Percentiles rank a stretch among this genome's conserved stretches.
phyloP scores from a whole-genome alignment of 1,139 yeast genomes.

The Saccharomyces pastorianus region DNA sequence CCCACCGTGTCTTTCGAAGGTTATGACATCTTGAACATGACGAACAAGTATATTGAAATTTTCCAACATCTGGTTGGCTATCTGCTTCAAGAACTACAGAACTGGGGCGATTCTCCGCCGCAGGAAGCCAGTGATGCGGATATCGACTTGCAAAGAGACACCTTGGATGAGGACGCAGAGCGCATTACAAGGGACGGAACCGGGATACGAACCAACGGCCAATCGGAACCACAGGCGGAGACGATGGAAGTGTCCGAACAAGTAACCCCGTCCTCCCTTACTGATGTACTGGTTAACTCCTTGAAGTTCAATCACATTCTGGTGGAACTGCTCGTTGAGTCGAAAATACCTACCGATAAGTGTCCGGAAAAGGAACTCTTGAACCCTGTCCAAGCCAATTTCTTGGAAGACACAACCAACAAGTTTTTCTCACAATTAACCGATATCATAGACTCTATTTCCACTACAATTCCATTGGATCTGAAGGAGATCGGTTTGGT shows the following conservation, averaged over 20 bases:
- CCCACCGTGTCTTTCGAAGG: conserved; percentile 6
- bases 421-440: conserved; percentile 16
- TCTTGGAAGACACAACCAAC: conserved; percentile 13
- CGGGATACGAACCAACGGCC: conserved; percentile 8
- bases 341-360: conserved; percentile 3
- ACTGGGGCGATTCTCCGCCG: conserved; percentile 1
- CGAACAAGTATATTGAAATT: conserved; percentile 12
- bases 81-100: conserved; percentile 17
- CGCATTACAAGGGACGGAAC: conserved; percentile 9
- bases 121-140: conserved; percentile 4
- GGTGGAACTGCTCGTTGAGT: conserved; percentile 17
- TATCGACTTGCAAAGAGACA: conserved; percentile 2
- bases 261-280: conserved; percentile 18
- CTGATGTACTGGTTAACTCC: conserved; percentile 18
- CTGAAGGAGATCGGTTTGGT: not conserved
- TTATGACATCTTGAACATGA: conserved; percentile 12
- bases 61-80: conserved; percentile 10
- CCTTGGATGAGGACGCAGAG: conserved; percentile 1
- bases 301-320: conserved; percentile 18
- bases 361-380: conserved; percentile 3
- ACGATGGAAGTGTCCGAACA: conserved; percentile 25
- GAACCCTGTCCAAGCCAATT: conserved; percentile 18
- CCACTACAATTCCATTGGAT: not conserved
- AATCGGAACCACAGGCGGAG: conserved; percentile 9
- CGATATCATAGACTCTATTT: conserved; percentile 10